A percentile compares a stretch with the other conserved stretches of the same genome.
Conservation (phyloP, 2,329 filamentous ascomycete genomes). For the Pseudocercospora eumusae region DNA sequence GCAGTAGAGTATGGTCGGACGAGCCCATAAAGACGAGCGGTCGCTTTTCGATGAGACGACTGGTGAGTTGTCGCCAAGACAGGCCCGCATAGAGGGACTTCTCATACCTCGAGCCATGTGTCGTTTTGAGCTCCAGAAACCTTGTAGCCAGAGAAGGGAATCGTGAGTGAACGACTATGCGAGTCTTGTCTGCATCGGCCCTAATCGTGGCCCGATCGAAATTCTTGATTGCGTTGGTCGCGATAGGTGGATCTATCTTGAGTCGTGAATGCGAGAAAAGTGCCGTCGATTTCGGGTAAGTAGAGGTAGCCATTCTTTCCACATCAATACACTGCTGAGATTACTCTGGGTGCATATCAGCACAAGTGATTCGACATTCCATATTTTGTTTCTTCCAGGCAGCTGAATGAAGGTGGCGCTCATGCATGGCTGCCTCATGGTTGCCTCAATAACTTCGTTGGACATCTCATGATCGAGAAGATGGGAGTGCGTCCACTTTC, state of each 20-base stretch:
- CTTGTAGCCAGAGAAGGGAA: conserved; percentile 31
- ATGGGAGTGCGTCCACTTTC: background rate
- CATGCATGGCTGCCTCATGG: background rate
- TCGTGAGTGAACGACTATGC: conserved; percentile 36
- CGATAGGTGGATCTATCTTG: conserved; percentile 28
- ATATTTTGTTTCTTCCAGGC: background rate
- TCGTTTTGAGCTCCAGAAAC: conserved; percentile 38
- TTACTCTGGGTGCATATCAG: background rate
- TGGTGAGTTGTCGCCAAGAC: conserved; percentile 28
- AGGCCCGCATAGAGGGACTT: conserved; percentile 33
- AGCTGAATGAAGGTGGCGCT: background rate
- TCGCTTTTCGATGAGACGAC: conserved; percentile 36
- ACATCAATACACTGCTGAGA: background rate
- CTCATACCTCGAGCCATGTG: conserved; percentile 33
- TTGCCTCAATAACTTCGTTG: background rate
- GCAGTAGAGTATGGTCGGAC: conserved; percentile 35
- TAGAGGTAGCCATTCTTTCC: background rate
- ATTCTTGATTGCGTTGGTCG: conserved; percentile 31
- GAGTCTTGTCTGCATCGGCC: conserved; percentile 31
- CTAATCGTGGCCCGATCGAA: conserved; percentile 27
- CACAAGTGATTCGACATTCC: background rate
- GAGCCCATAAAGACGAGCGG: conserved; percentile 36
- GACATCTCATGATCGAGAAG: background rate
- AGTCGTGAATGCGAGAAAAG: background rate
- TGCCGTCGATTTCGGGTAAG: background rate